Base-by-base conservation (phyloP, 2,329 filamentous ascomycete species). In the Xylariales sp. region DNA sequence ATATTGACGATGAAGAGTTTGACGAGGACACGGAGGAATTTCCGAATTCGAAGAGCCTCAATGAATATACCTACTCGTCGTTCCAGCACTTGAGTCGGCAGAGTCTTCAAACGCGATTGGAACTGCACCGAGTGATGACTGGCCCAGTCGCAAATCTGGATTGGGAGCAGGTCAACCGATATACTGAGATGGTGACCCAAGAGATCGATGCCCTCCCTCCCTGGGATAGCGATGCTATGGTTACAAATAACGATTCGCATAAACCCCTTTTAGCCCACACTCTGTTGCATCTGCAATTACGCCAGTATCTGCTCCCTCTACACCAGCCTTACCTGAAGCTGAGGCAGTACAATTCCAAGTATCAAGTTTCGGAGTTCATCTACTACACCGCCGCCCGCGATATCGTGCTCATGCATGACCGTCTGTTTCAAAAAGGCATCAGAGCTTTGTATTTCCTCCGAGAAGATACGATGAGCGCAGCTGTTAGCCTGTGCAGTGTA, bases 361-460 rank as follows among this genome's bases (percentile, higher is more conserved):
- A 78, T 51, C 76, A 80, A 48, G 75, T 76, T 50, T 78, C 76
- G 2, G 76, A 81, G 47, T 76, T 78, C 41, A 72, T 80, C 33
- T 81, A 79, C 62, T 80, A 80, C 57, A 79, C 76, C 39, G 74
- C 76, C 1, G 76, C 76, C 1, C 67, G 76, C 23, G 76, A 81
- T 45, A 75, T 81, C 48, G 74, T 81, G 1, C 61, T 80, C n/a
- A 65, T 81, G 44, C 74, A 79, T 52, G 74, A 80, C 53, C 75
- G 74, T 48, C 67, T 81, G 21, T 73, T 72, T 41, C 70, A 79
- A 44, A 75, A 75, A 49, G 74, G 75, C 18, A 67, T 80, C 37
- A 70, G 76, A 25, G 71, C 72, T 11, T 63, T 81, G 39, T 78
- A 78, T 56, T 79, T 80, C 48, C 55, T 81, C 28, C 69, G 76